Evolutionary conservation across 2,329 filamentous ascomycete genomes (phyloP).

Genomic region (Penicillium janthinellum): DNA sequence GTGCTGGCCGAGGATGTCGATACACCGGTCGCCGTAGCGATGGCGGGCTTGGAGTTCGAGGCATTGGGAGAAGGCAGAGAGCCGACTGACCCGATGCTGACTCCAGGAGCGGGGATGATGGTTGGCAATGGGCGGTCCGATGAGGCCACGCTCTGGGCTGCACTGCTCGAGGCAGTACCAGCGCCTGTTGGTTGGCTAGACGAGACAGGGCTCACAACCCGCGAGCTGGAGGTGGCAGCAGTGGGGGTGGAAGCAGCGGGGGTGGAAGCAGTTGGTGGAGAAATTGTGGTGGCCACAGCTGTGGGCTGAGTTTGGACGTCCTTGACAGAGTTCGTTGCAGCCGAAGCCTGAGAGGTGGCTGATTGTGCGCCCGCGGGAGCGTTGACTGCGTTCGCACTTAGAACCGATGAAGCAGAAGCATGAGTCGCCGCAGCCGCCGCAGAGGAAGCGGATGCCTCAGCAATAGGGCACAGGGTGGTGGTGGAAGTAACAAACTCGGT

Average conservation of each 20-base stretch:
- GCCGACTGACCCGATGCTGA: not conserved
- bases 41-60: slow-evolving; percentile 2
- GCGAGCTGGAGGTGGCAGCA: not conserved
- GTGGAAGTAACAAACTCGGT: slow-evolving; percentile 6
- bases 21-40: slow-evolving; percentile 3
- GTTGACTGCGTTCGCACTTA: not conserved
- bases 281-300: not conserved
- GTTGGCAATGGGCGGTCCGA: not conserved
- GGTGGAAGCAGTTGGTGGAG: not conserved
- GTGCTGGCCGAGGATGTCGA: slow-evolving; percentile 4
- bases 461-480: slow-evolving; percentile 3
- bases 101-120: slow-evolving; percentile 4
- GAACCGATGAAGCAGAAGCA: not conserved
- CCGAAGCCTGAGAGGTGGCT: not conserved
- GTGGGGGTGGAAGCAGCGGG: no score
- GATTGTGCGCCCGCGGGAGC: not conserved
- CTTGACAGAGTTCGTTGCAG: not conserved
- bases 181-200: not conserved
- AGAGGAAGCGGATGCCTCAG: not conserved
- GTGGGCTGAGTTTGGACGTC: not conserved
- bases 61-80: not conserved
- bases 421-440: not conserved
- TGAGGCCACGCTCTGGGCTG: no score
- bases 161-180: slow-evolving; percentile 1
- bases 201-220: no score